Evolutionary conservation across 305 asterid genomes (phyloP), one percentile per base, ranked within the genome.

Genomic region (Coffea humblotiana): DNA sequence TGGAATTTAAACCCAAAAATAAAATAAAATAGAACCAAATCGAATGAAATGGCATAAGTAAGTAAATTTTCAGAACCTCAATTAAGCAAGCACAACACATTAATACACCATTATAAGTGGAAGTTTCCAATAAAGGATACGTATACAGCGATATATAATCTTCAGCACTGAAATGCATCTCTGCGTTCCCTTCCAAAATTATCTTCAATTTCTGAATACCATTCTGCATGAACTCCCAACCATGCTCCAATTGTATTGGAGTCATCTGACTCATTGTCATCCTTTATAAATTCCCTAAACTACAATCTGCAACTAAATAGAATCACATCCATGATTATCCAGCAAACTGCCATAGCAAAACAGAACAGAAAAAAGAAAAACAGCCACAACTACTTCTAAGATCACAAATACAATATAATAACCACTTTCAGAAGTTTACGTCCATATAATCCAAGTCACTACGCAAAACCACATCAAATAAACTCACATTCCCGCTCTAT

Each of bases 101-200:
- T 40, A 40, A 40, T 40, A 40, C 43, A 40, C 43, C 43, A 40
- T 40, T 40, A 40, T 40, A 40, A 40, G 5, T 40, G 43, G 43
- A 40, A 40, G 43, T 40, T 40, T 40, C 43, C 43, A 40, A 40
- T 40, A 40, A 40, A 40, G 43, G 83, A 88, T 89, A 92, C 97
- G 90, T 85, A 78, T 90, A 92, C 18, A 83, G 86, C 88, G 71
- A 64, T 80, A 91, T 92, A 85, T 87, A 85, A 78, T 92, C 97
- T 72, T 90, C 93, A 0, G 88, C 43, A 69, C 65, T 80, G 78
- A 92, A 88, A 18, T 79, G 84, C 19, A 84, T 60, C 66, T 86
- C 88, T 0, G 82, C 80, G 19, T 54, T 69, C 45, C 84, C 94
- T 83, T 86, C 95, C 37, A 91, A 78, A 67, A 88, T 91, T 37